Conservation (phyloP, 1,284 basidiomycete genomes). For the Trichosporon sp. region DNA sequence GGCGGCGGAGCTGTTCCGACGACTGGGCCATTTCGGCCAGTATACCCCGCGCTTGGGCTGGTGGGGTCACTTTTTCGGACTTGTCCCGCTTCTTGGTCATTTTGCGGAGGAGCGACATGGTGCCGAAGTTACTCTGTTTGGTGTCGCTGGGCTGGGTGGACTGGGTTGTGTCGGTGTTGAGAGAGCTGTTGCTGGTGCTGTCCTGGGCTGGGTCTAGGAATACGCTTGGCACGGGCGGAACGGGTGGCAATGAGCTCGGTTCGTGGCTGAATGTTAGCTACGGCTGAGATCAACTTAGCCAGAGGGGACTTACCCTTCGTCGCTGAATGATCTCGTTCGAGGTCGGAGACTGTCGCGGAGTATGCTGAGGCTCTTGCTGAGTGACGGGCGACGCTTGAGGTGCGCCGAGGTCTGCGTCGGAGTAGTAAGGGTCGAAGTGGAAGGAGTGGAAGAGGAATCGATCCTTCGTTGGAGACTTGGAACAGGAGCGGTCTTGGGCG, state of each 20-base stretch:
- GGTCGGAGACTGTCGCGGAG: conserved; percentile 4
- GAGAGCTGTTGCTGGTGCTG: no score
- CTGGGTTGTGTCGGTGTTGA: not conserved
- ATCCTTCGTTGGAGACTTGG: no score
- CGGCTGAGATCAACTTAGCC: not conserved
- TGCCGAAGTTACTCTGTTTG: no score
- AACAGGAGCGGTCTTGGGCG: no score
- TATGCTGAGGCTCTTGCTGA: not conserved
- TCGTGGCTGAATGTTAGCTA: not conserved
- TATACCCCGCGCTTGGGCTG: conserved; percentile 7
- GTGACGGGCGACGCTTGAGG: not conserved
- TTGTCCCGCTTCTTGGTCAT: not conserved
- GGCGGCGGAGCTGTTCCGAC: conserved; percentile 5
- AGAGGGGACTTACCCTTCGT: not conserved
- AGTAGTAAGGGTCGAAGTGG: not conserved
- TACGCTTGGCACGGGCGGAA: not conserved
- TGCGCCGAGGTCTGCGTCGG: not conserved
- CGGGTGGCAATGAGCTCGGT: not conserved
- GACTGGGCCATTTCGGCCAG: conserved; percentile 15
- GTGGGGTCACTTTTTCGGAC: conserved; percentile 5
- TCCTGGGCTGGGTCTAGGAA: not conserved
- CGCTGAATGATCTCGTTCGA: not conserved
- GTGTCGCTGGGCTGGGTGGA: no score
- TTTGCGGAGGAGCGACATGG: not conserved
- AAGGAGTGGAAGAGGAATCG: not conserved